Evolutionary conservation across 768 basidiomycete species (phyloP).

Genomic region (Atractiella rhizophila): DNA sequence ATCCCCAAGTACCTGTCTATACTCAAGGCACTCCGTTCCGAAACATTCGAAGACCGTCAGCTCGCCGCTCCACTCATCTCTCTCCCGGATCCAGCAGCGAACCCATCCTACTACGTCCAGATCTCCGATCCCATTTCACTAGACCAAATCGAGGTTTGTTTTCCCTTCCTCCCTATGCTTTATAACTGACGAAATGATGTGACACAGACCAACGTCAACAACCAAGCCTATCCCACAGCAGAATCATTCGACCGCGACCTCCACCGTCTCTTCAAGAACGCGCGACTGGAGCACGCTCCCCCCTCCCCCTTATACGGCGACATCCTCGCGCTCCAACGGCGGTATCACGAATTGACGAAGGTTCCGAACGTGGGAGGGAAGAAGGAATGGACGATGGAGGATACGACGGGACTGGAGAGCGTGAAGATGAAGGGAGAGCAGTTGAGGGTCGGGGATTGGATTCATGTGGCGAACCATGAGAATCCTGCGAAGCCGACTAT

Average conservation of each 20-base stretch:
- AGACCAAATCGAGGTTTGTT: constrained; percentile 39
- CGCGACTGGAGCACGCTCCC: constrained; percentile 28
- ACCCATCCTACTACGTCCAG: constrained; percentile 6
- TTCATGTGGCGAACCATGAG: constrained; percentile 72
- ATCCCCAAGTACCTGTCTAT: no score
- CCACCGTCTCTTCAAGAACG: constrained; percentile 56
- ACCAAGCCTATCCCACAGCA: constrained; percentile 32
- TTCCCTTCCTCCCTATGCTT: neutral
- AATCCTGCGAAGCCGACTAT: constrained; percentile 66
- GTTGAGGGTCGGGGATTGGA: constrained; percentile 40
- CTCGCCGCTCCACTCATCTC: no score
- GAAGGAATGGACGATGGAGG: constrained; percentile 40
- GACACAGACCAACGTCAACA: constrained; percentile 27
- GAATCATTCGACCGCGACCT: constrained; percentile 64
- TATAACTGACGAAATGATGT: constrained; percentile 11
- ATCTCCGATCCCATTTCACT: constrained; percentile 42
- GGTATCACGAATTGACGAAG: constrained; percentile 56
- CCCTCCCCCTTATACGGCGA: constrained; percentile 36
- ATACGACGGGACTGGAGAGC: constrained; percentile 47
- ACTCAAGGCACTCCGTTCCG: no score
- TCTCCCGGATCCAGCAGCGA: no score
- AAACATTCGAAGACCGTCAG: no score
- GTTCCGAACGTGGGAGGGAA: constrained; percentile 29
- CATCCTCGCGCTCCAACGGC: constrained; percentile 52
- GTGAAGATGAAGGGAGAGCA: constrained; percentile 36